Conservation (phyloP, 495 filamentous ascomycete species). For the Talaromyces ruber region DNA sequence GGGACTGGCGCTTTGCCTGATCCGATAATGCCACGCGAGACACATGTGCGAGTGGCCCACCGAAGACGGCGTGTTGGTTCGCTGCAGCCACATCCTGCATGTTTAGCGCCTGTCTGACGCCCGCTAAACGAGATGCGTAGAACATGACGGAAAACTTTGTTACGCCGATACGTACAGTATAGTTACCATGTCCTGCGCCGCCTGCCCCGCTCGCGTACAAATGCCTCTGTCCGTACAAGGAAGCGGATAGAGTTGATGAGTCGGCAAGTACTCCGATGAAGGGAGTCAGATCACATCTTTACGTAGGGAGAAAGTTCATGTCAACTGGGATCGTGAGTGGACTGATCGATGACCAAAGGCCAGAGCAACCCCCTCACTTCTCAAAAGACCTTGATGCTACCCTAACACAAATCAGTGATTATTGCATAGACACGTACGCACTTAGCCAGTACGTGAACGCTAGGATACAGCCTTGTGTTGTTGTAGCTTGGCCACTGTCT, state of each 20-base stretch:
- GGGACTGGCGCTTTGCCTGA: background rate
- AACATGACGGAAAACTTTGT: background rate
- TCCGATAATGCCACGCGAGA: background rate
- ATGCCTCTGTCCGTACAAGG: background rate
- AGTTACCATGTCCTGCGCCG: background rate
- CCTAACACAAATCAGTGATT: background rate
- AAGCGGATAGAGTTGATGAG: background rate
- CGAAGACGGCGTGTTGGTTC: background rate
- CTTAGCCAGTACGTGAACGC: background rate
- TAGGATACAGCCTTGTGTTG: background rate
- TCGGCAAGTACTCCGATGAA: background rate
- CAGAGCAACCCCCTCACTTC: background rate
- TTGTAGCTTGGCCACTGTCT: background rate
- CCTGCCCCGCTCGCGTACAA: background rate
- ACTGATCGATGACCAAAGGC: background rate
- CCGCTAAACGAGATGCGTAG: no score
- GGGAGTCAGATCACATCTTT: background rate
- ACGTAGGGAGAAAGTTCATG: background rate
- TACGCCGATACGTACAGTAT: background rate
- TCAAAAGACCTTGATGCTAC: background rate
- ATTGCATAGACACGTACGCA: background rate
- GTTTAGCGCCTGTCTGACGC: background rate
- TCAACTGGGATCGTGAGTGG: background rate
- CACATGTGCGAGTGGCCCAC: background rate
- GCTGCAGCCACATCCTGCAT: background rate